Evolutionary conservation across 306 rosid genomes (phyloP).

Genomic region (Casuarina glauca): DNA sequence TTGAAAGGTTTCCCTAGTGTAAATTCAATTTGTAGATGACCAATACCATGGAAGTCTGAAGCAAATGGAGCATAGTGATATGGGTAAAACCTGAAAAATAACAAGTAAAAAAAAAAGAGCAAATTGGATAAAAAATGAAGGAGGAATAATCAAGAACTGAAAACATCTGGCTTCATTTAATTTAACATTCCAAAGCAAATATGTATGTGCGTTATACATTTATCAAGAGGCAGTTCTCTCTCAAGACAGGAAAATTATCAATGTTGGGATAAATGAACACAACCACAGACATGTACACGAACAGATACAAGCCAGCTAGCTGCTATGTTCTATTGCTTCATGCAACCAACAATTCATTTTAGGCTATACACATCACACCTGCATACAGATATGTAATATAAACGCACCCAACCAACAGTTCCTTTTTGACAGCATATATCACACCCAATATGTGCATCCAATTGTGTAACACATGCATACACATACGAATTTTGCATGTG

Average conservation of each 20-base stretch:
- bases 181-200: not conserved
- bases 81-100: slow-evolving; percentile 33
- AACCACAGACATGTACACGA: not conserved
- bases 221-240: not conserved
- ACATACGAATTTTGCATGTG: too few relatives aligned
- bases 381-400: too few relatives aligned
- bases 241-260: not conserved
- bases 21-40: slow-evolving; percentile 10
- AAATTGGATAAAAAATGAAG: too few relatives aligned
- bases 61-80: slow-evolving; percentile 39
- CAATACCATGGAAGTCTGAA: slow-evolving; percentile 23
- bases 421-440: too few relatives aligned
- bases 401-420: too few relatives aligned
- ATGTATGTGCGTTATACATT: not conserved
- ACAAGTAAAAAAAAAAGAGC: not conserved
- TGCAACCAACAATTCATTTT: not conserved
- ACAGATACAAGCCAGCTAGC: not conserved
- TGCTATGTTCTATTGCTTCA: not conserved
- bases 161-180: too few relatives aligned
- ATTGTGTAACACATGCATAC: too few relatives aligned
- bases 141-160: too few relatives aligned
- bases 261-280: not conserved
- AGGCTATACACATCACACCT: not conserved
- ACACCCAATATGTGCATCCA: too few relatives aligned
- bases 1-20: slow-evolving; percentile 30